Percentiles rank a stretch among this genome's conserved stretches.
Evolutionary conservation across 1,139 yeast genomes (phyloP).

Genomic region (Wickerhamomyces sp.): DNA sequence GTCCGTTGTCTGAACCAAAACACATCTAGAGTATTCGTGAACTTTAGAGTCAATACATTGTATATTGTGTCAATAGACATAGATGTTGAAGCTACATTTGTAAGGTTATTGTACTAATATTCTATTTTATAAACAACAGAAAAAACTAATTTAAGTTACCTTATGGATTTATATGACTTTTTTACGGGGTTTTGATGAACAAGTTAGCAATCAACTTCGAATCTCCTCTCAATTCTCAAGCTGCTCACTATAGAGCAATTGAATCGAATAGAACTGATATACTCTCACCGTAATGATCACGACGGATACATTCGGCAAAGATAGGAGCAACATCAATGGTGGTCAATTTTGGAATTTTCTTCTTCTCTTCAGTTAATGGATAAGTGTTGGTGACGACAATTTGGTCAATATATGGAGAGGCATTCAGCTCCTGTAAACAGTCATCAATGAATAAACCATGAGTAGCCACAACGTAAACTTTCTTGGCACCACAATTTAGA

Average conservation of each 20-base stretch:
- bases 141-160: no score
- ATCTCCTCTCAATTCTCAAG: no score
- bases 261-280: slow-evolving; percentile 90
- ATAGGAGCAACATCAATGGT: slow-evolving; percentile 93
- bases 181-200: no score
- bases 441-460: slow-evolving; percentile 91
- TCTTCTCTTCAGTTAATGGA: slow-evolving; percentile 66
- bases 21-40: no score
- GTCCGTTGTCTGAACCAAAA: slow-evolving; percentile 38
- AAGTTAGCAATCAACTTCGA: no score
- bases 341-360: slow-evolving; percentile 58
- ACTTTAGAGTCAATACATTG: no score
- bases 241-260: slow-evolving; percentile 36
- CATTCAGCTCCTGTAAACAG: slow-evolving; percentile 75
- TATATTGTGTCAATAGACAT: no score
- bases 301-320: slow-evolving; percentile 95
- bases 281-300: slow-evolving; percentile 97
- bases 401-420: slow-evolving; percentile 73
- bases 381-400: slow-evolving; percentile 95
- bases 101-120: no score
- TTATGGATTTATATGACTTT: no score
- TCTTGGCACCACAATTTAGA: slow-evolving; percentile 90
- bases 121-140: no score
- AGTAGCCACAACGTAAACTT: slow-evolving; percentile 88
- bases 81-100: no score